Evolutionary conservation across 805 yeast species (phyloP), one percentile per base, ranked within the genome.

Genomic region (Wickerhamomyces mucosus): DNA sequence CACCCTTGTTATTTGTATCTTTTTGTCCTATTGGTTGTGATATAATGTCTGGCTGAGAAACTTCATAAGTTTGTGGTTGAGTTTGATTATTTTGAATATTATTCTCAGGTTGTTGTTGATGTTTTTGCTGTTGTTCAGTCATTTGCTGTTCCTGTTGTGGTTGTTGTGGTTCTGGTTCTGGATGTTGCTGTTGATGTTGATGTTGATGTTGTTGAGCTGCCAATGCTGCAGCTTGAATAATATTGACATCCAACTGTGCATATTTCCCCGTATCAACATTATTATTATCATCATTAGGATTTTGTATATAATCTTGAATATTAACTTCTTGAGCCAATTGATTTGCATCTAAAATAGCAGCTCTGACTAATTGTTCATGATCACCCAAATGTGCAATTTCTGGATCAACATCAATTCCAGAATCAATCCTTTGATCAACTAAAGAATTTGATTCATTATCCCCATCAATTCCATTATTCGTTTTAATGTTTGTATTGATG

Each of bases 261-360:
- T 18, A 20, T 12, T 32, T 36, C n/a, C 17, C 26, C n/a, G n/a
- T n/a, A n/a, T n/a, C n/a, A n/a, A n/a, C n/a, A n/a, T n/a, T n/a
- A 21, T 36, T 28, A 12, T 22, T 23, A 6, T 39, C 43, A 18
- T 46, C 48, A 11, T 38, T 34, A n/a, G 49, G 45, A 11, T 48
- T 47, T 17, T 46, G 41, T n/a, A 49, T 49, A 29, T 41, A 49
- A 26, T 45, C 51, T 27, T 48, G 51, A 15, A 50, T 44, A 31
- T 56, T 60, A 34, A 59, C 58, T 36, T 59, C 63, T 35, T 57
- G 65, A 3, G 78, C 77, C 35, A 78, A 60, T 26, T 76, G 73
- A 31, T 78, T 64, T 0, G 84, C 82, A 43, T 78, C 82, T 39
- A 75, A 59, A 28, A 79, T 74, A 2, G 82, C 83, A 28, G 78